Evolutionary conservation across 2,329 filamentous ascomycete species (phyloP), one percentile per base, ranked within the genome.

Genomic region (Alternaria sp.): DNA sequence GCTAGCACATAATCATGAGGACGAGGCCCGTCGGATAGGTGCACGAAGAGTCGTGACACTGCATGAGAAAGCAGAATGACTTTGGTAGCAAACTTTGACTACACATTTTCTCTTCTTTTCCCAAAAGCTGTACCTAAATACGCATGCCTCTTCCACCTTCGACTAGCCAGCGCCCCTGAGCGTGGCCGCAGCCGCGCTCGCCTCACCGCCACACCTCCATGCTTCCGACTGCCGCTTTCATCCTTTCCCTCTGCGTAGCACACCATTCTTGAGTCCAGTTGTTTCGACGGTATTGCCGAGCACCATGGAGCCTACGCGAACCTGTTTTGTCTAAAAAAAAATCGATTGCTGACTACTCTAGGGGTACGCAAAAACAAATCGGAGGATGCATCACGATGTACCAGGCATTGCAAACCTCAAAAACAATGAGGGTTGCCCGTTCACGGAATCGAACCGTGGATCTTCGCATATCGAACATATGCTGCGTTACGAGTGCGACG

Each of bases 401-500:
- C 25, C 25, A 32, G 10, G 7, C 47, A 13, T 30, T 23, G 1
- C 17, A 51, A 51, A 51, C 49, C 15, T 23, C 32, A 52, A 21
- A 53, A 57, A 61, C 44, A 61, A 15, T 9, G 28, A 21, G 21
- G 3, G 26, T 7, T 59, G 59, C 59, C 59, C 59, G 40, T 19
- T 61, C 36, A 25, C 59, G 59, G 59, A 61, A 61, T 61, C 59
- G 59, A 61, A 61, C 59, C 59, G 59, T 25, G 36, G 59, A 46
- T 61, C 59, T 61, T 61, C 59, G 59, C 59, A 61, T 61, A 51
- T 61, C 59, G 28, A 28, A 26, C 53, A 44, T 44, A 50, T 52
- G 49, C 26, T 56, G 53, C 53, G 53, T 19, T 63, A 63, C 61
- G 61, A 63, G 61, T 63, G 61, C 61, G 61, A 63, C 61, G 61